A percentile compares a stretch with the other conserved stretches of the same genome.
phyloP scores from a whole-genome alignment of 139 green algal species.

The Medakamo hakoo region DNA sequence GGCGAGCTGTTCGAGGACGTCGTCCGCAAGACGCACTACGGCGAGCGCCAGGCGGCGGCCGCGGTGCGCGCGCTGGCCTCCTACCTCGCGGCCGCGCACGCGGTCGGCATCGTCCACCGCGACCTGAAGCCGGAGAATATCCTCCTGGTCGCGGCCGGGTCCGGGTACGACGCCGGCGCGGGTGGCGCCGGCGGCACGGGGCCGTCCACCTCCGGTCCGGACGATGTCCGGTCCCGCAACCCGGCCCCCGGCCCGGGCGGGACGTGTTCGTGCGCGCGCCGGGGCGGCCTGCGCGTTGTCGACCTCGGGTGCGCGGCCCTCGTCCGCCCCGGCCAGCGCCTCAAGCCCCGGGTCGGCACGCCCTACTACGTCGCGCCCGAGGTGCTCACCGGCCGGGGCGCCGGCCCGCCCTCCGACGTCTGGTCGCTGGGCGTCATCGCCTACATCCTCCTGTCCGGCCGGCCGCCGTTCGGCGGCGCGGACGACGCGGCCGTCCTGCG shows the following conservation, averaged over 20 bases:
- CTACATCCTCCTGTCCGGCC: conserved; percentile 29
- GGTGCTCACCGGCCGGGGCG: conserved; percentile 9
- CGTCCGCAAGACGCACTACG: background rate
- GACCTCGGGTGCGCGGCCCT: conserved; percentile 60
- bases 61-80: background rate
- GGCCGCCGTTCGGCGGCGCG: conserved; percentile 24
- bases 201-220: too few relatives aligned
- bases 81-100: background rate
- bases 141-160: background rate
- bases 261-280: background rate
- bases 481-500: conserved; percentile 18
- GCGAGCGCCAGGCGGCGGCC: background rate
- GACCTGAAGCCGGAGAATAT: background rate
- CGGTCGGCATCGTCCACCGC: background rate
- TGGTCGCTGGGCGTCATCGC: conserved; percentile 31
- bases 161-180: background rate
- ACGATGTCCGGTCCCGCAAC: background rate
- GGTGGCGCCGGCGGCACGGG: too few relatives aligned
- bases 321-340: conserved; percentile 14
- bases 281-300: conserved; percentile 39
- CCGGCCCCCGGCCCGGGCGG: too few relatives aligned
- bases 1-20: background rate
- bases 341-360: conserved; percentile 11
- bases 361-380: conserved; percentile 24
- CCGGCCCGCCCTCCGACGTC: conserved; percentile 15